Evolutionary conservation across 768 basidiomycete species (phyloP).

Genomic region (Suillus americanus): DNA sequence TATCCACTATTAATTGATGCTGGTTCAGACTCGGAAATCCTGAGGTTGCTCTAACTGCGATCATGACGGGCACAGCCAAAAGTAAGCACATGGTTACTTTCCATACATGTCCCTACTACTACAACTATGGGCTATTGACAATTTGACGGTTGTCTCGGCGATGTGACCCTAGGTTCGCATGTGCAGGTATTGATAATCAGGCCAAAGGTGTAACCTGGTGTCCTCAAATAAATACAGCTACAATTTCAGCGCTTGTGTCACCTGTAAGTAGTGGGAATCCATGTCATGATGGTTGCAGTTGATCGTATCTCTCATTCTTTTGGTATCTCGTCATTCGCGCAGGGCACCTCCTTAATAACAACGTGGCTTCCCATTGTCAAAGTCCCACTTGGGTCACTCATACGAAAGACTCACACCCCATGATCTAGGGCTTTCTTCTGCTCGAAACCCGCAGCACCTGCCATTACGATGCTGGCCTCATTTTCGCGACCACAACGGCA

Average conservation of each 20-base stretch:
- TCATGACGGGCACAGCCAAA: background rate
- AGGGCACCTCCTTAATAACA: constrained; percentile 25
- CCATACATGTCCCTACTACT: background rate
- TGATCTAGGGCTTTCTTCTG: background rate
- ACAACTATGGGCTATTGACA: background rate
- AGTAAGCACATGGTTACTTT: background rate
- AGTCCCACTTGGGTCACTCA: background rate
- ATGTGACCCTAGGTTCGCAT: background rate
- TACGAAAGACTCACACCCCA: background rate
- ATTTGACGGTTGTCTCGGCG: constrained; percentile 1
- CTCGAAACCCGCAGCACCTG: background rate
- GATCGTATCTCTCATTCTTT: constrained; percentile 10
- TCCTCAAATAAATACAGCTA: background rate
- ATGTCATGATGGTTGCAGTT: constrained; percentile 13
- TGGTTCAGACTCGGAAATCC: background rate
- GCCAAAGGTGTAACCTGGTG: background rate
- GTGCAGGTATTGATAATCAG: background rate
- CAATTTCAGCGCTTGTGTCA: background rate
- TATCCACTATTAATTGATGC: background rate
- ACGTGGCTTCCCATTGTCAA: background rate
- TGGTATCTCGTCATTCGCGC: constrained; percentile 25
- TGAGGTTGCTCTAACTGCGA: background rate
- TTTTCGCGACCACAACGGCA: constrained; percentile 13
- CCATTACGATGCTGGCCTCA: constrained; percentile 8
- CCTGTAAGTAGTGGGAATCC: constrained; percentile 2